Conservation (phyloP, 164 flowering plant species). For the Annona cherimola region DNA sequence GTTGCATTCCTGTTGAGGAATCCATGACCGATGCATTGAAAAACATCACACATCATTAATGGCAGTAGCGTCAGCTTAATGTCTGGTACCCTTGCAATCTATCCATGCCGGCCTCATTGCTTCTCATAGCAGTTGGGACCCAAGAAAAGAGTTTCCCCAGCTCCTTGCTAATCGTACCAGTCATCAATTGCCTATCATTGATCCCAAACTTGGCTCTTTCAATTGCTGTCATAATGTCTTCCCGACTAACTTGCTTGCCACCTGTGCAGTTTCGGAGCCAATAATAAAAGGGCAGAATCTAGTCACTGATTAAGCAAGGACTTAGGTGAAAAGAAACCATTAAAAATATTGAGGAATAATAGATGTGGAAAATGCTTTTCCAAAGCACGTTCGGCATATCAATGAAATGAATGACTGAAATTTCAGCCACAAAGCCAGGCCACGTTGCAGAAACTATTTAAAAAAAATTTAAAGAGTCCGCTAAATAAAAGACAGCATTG, state of each 20-base stretch:
- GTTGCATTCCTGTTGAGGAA: not conserved
- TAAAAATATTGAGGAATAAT: too few species aligned
- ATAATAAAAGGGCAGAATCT: not conserved
- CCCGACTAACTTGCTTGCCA: conserved; percentile 65
- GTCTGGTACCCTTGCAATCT: conserved; percentile 74
- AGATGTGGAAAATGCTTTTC: not conserved
- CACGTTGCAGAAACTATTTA: not conserved
- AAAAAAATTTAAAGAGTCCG: too few species aligned
- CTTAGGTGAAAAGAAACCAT: not conserved
- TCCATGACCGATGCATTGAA: not conserved
- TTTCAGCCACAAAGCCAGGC: not conserved
- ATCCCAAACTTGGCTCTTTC: conserved; percentile 96
- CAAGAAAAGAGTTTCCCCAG: conserved; percentile 81
- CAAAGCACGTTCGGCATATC: not conserved
- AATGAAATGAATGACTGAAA: not conserved
- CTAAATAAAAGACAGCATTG: too few species aligned
- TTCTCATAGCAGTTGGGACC: conserved; percentile 65
- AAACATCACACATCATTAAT: not conserved
- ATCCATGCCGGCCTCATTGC: conserved; percentile 37
- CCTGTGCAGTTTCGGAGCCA: conserved; percentile 31
- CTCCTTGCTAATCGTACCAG: conserved; percentile 48
- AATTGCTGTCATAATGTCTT: conserved; percentile 88
- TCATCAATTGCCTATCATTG: conserved; percentile 36
- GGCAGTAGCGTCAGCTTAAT: conserved; percentile 42
- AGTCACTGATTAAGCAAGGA: not conserved